Evolutionary conservation across 106 monocot genomes (phyloP).

Genomic region (Amphibolis antarctica): DNA sequence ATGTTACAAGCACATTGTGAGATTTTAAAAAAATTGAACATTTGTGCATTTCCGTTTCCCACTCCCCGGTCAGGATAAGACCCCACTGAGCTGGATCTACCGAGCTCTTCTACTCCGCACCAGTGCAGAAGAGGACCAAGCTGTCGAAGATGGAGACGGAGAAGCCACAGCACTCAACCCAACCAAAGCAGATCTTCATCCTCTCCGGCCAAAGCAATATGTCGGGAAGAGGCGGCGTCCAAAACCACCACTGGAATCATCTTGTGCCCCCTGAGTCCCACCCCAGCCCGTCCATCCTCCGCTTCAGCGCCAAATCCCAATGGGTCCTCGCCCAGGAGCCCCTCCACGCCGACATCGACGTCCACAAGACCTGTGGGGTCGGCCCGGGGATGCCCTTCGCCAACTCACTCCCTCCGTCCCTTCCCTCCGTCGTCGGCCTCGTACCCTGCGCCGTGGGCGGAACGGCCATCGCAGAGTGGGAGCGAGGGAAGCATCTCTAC

Average conservation of each 20-base stretch:
- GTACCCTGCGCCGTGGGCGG: constrained; percentile 28
- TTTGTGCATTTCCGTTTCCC: too few relatives aligned
- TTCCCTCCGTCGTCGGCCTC: constrained; percentile 1
- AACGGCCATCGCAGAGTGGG: constrained; percentile 19
- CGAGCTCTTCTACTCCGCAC: too few relatives aligned
- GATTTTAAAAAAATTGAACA: too few relatives aligned
- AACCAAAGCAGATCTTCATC: constrained; percentile 14
- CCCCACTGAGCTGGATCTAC: too few relatives aligned
- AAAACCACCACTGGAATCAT: constrained; percentile 8
- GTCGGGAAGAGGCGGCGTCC: constrained; percentile 23
- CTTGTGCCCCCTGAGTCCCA: constrained; percentile 11
- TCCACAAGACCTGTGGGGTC: constrained; percentile 13
- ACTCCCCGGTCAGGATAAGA: too few relatives aligned
- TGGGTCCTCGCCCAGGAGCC: constrained; percentile 22
- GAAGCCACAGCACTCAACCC: too few relatives aligned
- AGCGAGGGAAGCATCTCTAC: constrained; percentile 10
- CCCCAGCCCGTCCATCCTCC: constrained; percentile 15
- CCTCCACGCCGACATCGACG: constrained; percentile 25
- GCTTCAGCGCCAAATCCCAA: constrained; percentile 5
- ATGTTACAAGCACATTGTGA: too few relatives aligned
- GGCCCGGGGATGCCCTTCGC: constrained; percentile 35
- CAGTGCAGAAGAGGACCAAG: too few relatives aligned
- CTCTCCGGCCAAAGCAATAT: constrained; percentile 35
- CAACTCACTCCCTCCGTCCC: neutral
- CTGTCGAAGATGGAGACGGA: too few relatives aligned